Conservation (phyloP, 257 asterid species). For the Forsythia viridissima region DNA sequence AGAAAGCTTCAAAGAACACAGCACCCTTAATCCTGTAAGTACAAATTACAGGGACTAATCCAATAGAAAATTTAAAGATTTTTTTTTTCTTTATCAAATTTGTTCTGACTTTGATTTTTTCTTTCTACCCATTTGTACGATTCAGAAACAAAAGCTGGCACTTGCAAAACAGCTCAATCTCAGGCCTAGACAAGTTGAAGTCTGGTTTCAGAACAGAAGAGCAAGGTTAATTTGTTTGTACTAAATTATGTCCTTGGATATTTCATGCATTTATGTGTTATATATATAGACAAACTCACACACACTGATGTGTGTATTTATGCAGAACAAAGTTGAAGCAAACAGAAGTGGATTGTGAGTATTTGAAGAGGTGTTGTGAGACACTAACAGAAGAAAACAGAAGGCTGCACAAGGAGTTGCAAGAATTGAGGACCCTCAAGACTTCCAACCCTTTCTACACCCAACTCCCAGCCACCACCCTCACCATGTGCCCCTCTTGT, state of each 20-base stretch:
- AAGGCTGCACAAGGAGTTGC: conserved; percentile 70
- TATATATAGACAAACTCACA: too few species aligned
- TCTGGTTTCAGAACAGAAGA: conserved; percentile 91
- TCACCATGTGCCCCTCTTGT: conserved; percentile 94
- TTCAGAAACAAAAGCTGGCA: conserved; percentile 77
- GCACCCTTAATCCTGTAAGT: conserved; percentile 81
- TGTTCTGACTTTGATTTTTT: too few species aligned
- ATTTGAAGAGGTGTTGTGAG: conserved; percentile 79
- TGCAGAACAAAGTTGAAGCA: conserved; percentile 84
- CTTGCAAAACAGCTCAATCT: conserved; percentile 86
- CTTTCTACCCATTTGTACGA: neutral
- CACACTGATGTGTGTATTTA: neutral
- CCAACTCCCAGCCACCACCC: conserved; percentile 80
- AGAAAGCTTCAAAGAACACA: conserved; percentile 81
- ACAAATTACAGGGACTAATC: neutral
- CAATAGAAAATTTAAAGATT: neutral
- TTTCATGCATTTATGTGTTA: too few species aligned
- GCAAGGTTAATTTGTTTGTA: conserved; percentile 54
- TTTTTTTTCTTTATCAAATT: too few species aligned
- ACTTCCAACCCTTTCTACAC: conserved; percentile 65
- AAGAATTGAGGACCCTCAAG: conserved; percentile 73
- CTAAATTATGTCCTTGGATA: neutral
- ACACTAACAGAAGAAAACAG: conserved; percentile 71
- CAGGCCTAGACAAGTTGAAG: conserved; percentile 85
- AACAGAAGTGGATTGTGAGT: conserved; percentile 88